Conservation (phyloP, 371 early-diverging fungal genomes). For the Mortierella sp. region DNA sequence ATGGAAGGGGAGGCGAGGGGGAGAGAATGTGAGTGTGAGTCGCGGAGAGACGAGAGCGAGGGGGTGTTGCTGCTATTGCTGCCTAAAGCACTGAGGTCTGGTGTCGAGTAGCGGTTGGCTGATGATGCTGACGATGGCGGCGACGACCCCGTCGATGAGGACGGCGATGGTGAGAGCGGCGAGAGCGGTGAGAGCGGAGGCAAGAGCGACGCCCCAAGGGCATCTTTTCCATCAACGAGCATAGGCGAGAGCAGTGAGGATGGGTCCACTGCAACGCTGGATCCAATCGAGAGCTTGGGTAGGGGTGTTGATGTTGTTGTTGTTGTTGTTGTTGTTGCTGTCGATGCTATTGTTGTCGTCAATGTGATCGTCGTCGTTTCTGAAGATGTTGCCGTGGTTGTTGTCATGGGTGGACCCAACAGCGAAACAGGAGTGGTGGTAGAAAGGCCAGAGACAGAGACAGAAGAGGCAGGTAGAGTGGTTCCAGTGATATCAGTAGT, state of each 20-base stretch:
- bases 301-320: conserved; percentile 3
- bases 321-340: not conserved
- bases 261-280: no score
- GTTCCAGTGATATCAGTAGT: not conserved
- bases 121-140: conserved; percentile 4
- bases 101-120: conserved; percentile 13
- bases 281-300: no score
- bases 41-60: conserved; percentile 22
- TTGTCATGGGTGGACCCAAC: not conserved
- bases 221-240: no score
- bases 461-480: not conserved
- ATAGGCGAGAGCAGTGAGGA: no score
- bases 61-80: conserved; percentile 1
- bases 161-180: conserved; percentile 8
- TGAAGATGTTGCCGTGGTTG: not conserved
- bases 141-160: conserved; percentile 4
- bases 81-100: conserved; percentile 17
- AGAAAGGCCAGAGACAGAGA: no score
- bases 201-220: no score
- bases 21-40: conserved; percentile 13
- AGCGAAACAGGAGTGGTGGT: no score
- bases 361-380: not conserved
- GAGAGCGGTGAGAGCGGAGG: conserved; percentile 1
- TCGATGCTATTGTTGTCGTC: conserved; percentile 6
- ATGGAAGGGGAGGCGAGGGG: conserved; percentile 21